Evolutionary conservation across 345 rosid genomes (phyloP), one percentile per base, ranked within the genome.

Genomic region (Gossypium australe): DNA sequence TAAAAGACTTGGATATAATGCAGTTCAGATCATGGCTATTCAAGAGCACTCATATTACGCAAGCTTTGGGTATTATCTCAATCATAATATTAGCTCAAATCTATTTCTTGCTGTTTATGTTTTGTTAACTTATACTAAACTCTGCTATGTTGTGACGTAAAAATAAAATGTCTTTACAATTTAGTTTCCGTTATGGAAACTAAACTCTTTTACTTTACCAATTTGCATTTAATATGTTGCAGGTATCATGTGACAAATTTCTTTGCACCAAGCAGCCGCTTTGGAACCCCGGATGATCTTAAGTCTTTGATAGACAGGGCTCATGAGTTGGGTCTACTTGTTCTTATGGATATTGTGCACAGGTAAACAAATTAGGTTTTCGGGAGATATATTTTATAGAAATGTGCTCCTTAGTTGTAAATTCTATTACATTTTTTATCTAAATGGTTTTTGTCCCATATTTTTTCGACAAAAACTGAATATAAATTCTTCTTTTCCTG

Each of bases 301-400:
- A 94, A 94, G 84, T 94, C 98, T 52, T 75, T 94, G 81, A 92
- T 92, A 78, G 98, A 94, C 82, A 91, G 58, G 87, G 97, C 97
- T 78, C 98, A 94, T 81, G 98, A 92, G 75, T 85, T 90, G 80
- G 98, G 95, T 72, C 85, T 94, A 74, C 84, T 92, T 78, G 98
- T 94, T 87, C 94, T 92, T 66, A 94, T 94, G 98, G 98, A 94
- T 89, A 87, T 94, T 71, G 97, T 94, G 83, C 98, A 94, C 80
- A 92, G 98, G 98, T 92, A 88, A 77, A 34, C 18, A 11, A 34
- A 34, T 70, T 61, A 69, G 71, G 41, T 49, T 60, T 76, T 20
- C 9, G 71, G 71, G 62, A 59, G 70, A 77, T 52, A 11, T 7
- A 9, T 52, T 70, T 63, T 24, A 70, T 72, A 58, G 51, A 73